phyloP scores from a whole-genome alignment of 345 rosid species.

The Cardamine chenopodiifolia region DNA sequence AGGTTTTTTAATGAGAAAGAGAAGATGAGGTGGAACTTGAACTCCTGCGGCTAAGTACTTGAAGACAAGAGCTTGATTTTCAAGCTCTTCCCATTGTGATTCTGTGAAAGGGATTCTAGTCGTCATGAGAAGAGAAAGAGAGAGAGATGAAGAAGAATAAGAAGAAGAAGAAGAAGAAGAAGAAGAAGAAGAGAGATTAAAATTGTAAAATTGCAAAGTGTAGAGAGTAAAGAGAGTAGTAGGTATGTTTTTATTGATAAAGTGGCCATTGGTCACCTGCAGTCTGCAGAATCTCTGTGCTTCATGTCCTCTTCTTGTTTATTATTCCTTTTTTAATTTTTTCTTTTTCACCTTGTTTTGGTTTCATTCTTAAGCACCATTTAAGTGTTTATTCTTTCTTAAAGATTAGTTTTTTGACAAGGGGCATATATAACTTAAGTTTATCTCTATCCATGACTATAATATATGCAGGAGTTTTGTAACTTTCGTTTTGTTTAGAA shows the following conservation, averaged over 20 bases:
- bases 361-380: constrained; percentile 8
- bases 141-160: background rate
- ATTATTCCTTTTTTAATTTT: constrained; percentile 28
- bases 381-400: background rate
- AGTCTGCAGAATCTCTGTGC: constrained; percentile 44
- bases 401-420: constrained; percentile 25
- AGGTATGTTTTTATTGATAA: constrained; percentile 43
- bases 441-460: constrained; percentile 1
- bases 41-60: constrained; percentile 78
- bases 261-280: constrained; percentile 42
- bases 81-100: constrained; percentile 91
- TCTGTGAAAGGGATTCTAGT: constrained; percentile 75
- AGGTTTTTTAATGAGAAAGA: constrained; percentile 67
- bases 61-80: constrained; percentile 80
- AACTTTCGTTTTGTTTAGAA: constrained; percentile 3
- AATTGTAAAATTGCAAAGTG: constrained; percentile 20
- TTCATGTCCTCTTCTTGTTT: constrained; percentile 44
- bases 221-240: constrained; percentile 43
- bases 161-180: background rate
- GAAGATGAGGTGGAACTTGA: constrained; percentile 83
- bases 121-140: constrained; percentile 24
- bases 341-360: constrained; percentile 21
- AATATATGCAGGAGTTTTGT: background rate
- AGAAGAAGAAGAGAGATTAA: constrained; percentile 20
- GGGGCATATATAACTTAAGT: constrained; percentile 1